Evolutionary conservation across 2,329 filamentous ascomycete species (phyloP).

Genomic region (Neonectria hederae): DNA sequence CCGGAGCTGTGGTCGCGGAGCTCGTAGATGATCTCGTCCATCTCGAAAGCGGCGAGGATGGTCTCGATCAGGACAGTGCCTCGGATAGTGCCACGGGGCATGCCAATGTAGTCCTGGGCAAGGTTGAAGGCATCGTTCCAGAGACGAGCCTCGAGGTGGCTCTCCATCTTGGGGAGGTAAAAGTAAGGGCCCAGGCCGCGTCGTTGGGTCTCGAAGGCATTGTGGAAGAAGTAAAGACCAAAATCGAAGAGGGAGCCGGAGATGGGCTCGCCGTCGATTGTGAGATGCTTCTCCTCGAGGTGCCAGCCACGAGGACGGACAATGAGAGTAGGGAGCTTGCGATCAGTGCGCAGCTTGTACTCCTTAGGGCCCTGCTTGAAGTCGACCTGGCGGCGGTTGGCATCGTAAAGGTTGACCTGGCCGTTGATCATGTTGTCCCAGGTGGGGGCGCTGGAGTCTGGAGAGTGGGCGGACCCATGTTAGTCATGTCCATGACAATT

Average conservation of each 20-base stretch:
- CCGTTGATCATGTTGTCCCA: constrained; percentile 99
- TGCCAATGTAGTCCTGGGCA: constrained; percentile 89
- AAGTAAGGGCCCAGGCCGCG: constrained; percentile 93
- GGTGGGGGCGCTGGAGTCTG: constrained; percentile 93
- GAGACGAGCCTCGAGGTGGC: constrained; percentile 92
- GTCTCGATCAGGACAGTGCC: constrained; percentile 98
- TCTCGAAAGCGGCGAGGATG: constrained; percentile 97
- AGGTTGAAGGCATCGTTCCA: constrained; percentile 99
- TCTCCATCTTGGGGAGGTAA: constrained; percentile 98
- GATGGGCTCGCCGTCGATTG: constrained; percentile 92
- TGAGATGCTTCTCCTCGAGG: constrained; percentile 97
- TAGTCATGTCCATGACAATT: constrained; percentile 27
- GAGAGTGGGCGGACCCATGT: constrained; percentile 14
- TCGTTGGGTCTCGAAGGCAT: constrained; percentile 86
- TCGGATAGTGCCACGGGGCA: constrained; percentile 90
- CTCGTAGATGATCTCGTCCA: constrained; percentile 99
- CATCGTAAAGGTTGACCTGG: constrained; percentile 97
- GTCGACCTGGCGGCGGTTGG: constrained; percentile 91
- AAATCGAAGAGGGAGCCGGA: constrained; percentile 96
- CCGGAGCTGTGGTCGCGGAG: constrained; percentile 95
- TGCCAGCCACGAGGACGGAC: constrained; percentile 97
- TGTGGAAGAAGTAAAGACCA: constrained; percentile 99
- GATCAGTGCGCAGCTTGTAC: constrained; percentile 96
- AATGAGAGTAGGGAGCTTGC: constrained; percentile 86
- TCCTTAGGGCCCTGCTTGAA: constrained; percentile 96